Conservation (phyloP, 208 protist species). For the Acanthamoeba triangularis region DNA sequence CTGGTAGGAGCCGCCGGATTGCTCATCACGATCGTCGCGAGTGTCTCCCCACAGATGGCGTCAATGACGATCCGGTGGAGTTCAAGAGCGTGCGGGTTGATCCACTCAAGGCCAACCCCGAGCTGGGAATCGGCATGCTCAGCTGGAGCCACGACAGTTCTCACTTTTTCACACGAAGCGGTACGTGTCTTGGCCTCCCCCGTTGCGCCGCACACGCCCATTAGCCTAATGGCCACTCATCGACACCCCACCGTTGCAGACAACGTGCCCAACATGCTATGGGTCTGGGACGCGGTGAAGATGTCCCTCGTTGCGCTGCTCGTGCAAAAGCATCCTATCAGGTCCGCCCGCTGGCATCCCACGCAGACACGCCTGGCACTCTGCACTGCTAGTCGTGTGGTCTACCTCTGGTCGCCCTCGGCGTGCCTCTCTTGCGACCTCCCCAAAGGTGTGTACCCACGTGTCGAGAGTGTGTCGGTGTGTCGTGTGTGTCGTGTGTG, state of each 20-base stretch:
- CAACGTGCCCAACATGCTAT: slow-evolving; percentile 32
- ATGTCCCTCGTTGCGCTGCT: slow-evolving; percentile 47
- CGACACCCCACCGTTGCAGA: background rate
- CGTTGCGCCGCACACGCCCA: background rate
- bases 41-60: background rate
- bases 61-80: slow-evolving; percentile 28
- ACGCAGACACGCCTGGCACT: slow-evolving; percentile 7
- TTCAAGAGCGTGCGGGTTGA: slow-evolving; percentile 7
- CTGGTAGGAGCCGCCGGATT: background rate
- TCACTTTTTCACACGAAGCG: slow-evolving; percentile 51
- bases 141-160: slow-evolving; percentile 38
- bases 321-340: slow-evolving; percentile 28
- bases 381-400: background rate
- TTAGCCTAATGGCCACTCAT: background rate
- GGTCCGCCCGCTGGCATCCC: slow-evolving; percentile 26
- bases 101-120: slow-evolving; percentile 24
- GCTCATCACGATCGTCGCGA: background rate
- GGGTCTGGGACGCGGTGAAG: slow-evolving; percentile 54
- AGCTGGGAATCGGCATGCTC: slow-evolving; percentile 62
- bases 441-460: background rate
- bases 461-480: too few relatives aligned
- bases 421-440: slow-evolving; percentile 39
- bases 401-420: slow-evolving; percentile 60
- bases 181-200: background rate
- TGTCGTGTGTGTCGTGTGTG: background rate